Evolutionary conservation across 495 filamentous ascomycete genomes (phyloP), one percentile per base, ranked within the genome.

Genomic region (Penicillium argentinense): DNA sequence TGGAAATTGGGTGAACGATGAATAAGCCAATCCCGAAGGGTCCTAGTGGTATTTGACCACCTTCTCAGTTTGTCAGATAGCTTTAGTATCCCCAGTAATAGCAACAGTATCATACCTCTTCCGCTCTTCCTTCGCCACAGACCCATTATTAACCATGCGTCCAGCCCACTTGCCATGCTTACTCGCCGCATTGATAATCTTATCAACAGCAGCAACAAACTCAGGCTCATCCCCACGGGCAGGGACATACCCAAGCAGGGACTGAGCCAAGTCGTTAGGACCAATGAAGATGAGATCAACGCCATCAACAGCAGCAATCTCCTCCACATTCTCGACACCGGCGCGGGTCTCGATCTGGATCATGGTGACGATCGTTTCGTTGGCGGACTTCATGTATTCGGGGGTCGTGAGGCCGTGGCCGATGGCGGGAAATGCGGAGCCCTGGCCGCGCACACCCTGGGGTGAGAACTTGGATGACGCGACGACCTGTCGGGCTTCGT

Each of bases 391-490:
- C 58, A 67, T 62, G 18, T 67, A 67, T 22, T 64, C 60, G 3
- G 61, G 60, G 11, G 61, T 62, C 9, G 58, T 62, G 26, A 64
- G 48, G 5, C 58, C 63, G 34, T 62, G 61, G 2, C 55, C 64
- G 25, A 66, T 55, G 11, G 56, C 56, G 5, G 56, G 56, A 32
- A 55, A 55, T 3, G 56, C 56, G 2, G 56, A 59, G 23, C 56
- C 51, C 26, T 64, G 52, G 0, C 84, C 83, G 9, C 85, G 76
- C 3, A 69, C 68, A 6, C 84, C 85, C 38, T 65, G 64, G 0
- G 83, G 84, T 1, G 84, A 84, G 51, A 86, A 87, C 51, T 88
- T 87, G 48, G 81, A 77, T 14, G 76, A 77, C 23, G 62, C 60
- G 3, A 86, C 82, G 13, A 86, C 65, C n/a, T 73, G 73, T 47